Evolutionary conservation across 768 basidiomycete species (phyloP).

Genomic region (Tulasnella sp.): DNA sequence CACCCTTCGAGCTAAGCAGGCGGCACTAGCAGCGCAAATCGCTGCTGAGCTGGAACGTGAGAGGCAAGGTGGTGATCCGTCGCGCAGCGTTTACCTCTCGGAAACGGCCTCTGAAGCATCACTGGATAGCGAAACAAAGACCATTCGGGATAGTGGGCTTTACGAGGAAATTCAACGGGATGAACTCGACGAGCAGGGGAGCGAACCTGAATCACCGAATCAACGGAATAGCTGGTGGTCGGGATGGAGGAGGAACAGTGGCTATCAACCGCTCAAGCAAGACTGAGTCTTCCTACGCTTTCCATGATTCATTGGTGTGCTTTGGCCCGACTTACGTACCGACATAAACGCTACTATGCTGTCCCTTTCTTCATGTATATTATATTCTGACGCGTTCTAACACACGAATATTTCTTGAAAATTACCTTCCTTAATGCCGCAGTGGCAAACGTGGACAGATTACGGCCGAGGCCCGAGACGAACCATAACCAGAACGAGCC

Average conservation of each 20-base stretch:
- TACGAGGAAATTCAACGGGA: constrained; percentile 17
- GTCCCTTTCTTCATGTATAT: background rate
- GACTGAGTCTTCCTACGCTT: background rate
- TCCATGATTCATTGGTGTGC: background rate
- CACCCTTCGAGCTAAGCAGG: constrained; percentile 53
- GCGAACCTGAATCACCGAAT: background rate
- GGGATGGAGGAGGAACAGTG: background rate
- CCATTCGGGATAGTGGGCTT: background rate
- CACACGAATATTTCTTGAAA: background rate
- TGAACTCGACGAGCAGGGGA: constrained; percentile 4
- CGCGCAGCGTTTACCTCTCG: background rate
- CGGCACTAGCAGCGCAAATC: constrained; percentile 33
- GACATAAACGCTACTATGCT: background rate
- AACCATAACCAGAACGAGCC: background rate
- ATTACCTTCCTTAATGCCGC: background rate
- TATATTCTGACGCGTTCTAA: background rate
- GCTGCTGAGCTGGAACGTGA: background rate
- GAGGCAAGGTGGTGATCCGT: background rate
- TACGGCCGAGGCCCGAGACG: background rate
- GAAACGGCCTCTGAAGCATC: background rate
- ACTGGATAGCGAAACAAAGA: background rate
- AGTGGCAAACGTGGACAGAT: background rate
- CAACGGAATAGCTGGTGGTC: background rate
- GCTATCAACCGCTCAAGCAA: background rate
- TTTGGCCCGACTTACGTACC: background rate